Conservation (phyloP, 2,329 filamentous ascomycete species). For the Penicillium hordei region DNA sequence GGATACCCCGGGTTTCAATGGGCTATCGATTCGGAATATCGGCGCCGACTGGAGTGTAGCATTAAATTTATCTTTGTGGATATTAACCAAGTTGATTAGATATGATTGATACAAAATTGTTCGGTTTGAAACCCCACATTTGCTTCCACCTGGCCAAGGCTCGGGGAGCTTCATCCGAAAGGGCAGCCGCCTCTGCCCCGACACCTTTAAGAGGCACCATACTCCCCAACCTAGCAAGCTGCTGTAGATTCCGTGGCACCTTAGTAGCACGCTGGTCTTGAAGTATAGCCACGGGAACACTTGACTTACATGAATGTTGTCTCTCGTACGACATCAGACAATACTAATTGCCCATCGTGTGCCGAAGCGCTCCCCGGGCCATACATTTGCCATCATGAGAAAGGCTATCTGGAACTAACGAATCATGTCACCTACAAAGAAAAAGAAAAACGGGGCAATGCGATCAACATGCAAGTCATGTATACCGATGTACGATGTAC, state of each 20-base stretch:
- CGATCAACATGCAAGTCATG: constrained; percentile 8
- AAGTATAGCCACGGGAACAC: background rate
- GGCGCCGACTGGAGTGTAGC: background rate
- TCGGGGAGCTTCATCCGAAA: background rate
- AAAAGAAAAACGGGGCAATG: background rate
- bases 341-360: background rate
- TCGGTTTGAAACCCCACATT: background rate
- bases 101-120: background rate
- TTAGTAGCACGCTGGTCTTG: background rate
- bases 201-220: background rate
- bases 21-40: background rate
- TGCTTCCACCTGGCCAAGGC: background rate
- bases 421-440: background rate
- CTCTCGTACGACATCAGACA: constrained; percentile 1
- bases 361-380: background rate
- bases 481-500: background rate
- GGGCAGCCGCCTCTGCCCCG: background rate
- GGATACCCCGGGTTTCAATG: background rate
- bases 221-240: background rate
- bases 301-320: background rate
- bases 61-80: background rate
- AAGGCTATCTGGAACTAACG: background rate
- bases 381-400: background rate
- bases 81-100: background rate
- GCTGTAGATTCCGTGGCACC: background rate